Evolutionary conservation across 805 yeast genomes (phyloP).

Genomic region (Ogataea ramenticola): DNA sequence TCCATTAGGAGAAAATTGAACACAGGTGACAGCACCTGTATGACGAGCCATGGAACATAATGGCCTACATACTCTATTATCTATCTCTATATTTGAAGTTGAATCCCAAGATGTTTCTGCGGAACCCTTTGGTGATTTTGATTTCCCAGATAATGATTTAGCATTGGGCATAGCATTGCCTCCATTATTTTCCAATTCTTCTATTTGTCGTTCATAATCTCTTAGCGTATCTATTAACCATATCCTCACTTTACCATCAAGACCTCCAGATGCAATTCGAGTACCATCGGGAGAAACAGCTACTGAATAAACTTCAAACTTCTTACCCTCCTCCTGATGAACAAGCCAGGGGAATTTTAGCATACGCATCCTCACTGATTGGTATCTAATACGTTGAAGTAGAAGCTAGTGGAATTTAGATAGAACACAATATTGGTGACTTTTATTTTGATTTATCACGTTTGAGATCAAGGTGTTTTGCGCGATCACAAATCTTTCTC

Average conservation of each 20-base stretch:
- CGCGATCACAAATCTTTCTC: too few relatives aligned
- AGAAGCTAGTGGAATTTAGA: too few relatives aligned
- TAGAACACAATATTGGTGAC: too few relatives aligned
- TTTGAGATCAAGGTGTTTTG: too few relatives aligned
- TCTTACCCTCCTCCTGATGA: slow-evolving; percentile 71
- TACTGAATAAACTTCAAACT: slow-evolving; percentile 80
- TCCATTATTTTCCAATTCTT: slow-evolving; percentile 4
- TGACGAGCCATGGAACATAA: slow-evolving; percentile 90
- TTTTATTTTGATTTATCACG: too few relatives aligned
- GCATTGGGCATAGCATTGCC: too few relatives aligned
- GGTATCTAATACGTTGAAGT: too few relatives aligned
- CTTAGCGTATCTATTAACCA: slow-evolving; percentile 66
- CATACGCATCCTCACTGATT: slow-evolving; percentile 40
- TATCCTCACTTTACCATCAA: slow-evolving; percentile 85
- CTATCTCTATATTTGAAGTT: slow-evolving; percentile 11
- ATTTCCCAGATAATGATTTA: too few relatives aligned
- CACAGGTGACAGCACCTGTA: slow-evolving; percentile 94
- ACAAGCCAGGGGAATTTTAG: slow-evolving; percentile 67
- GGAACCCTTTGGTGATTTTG: not conserved
- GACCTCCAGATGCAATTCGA: slow-evolving; percentile 88
- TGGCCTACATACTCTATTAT: slow-evolving; percentile 40
- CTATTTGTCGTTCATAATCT: slow-evolving; percentile 26
- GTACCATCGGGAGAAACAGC: slow-evolving; percentile 76
- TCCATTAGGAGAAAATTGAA: slow-evolving; percentile 88
- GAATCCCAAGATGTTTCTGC: not conserved